Conservation (phyloP, 192 early-diverging fungal species). For the Martensiomyces pterosporus region DNA sequence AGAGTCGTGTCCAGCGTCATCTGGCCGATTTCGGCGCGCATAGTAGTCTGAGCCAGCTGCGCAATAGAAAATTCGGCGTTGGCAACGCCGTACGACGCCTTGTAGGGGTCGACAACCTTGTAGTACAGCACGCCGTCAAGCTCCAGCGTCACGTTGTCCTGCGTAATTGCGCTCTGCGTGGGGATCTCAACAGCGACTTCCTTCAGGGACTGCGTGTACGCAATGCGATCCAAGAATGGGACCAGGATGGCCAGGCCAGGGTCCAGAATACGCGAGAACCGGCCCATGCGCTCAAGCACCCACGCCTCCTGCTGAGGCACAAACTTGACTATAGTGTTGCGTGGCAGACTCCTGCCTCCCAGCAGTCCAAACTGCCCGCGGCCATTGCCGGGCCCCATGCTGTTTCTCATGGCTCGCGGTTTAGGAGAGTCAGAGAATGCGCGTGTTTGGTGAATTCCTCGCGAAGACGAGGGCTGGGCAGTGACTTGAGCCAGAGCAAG, state of each 20-base stretch:
- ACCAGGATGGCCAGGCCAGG: slow-evolving; percentile 88
- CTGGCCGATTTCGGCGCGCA: slow-evolving; percentile 98
- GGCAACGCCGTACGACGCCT: slow-evolving; percentile 91
- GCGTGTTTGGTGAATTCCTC: no score
- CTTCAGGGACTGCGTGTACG: slow-evolving; percentile 92
- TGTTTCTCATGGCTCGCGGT: no score
- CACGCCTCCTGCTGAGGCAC: slow-evolving; percentile 98
- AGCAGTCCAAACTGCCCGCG: neutral
- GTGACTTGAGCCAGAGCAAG: no score
- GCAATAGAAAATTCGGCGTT: slow-evolving; percentile 92
- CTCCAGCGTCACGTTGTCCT: slow-evolving; percentile 96
- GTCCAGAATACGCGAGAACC: slow-evolving; percentile 76
- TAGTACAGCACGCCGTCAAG: slow-evolving; percentile 97
- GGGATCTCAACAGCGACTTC: slow-evolving; percentile 93
- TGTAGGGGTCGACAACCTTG: slow-evolving; percentile 87
- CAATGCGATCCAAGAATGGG: slow-evolving; percentile 83
- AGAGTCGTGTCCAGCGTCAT: slow-evolving; percentile 95
- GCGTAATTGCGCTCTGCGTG: slow-evolving; percentile 85
- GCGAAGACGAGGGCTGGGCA: no score
- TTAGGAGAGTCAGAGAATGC: no score
- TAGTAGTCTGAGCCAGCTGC: slow-evolving; percentile 98
- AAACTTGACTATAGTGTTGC: slow-evolving; percentile 79
- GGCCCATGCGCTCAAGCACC: slow-evolving; percentile 96
- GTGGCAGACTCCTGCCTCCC: slow-evolving; percentile 13
- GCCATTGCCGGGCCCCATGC: no score